A percentile compares a stretch with the other conserved stretches of the same genome.
Conservation (phyloP, 139 green algal species). For the Pseudopediastrum boryanum region DNA sequence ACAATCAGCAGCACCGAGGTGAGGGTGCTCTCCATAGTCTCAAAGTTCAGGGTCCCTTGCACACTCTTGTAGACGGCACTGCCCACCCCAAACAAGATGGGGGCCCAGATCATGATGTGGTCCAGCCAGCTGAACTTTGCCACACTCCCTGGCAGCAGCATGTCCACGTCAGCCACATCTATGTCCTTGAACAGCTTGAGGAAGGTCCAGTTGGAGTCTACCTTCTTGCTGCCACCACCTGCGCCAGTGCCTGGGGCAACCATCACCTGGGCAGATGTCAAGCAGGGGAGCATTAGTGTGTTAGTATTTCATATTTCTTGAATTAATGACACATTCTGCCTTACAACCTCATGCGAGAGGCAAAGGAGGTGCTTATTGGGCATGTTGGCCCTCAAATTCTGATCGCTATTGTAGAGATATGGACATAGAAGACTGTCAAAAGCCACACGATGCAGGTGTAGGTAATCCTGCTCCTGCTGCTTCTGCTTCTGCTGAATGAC, state of each 20-base stretch:
- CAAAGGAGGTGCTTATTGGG: too few species aligned
- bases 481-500: too few species aligned
- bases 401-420: too few species aligned
- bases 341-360: too few species aligned
- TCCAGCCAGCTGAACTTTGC: conserved; percentile 51
- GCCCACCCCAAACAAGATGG: conserved; percentile 40
- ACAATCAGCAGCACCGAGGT: conserved; percentile 43
- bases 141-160: conserved; percentile 48
- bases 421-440: too few species aligned
- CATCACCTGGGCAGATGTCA: background rate
- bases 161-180: conserved; percentile 43
- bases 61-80: conserved; percentile 39
- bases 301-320: too few species aligned
- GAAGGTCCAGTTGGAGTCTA: background rate
- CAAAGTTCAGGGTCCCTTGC: conserved; percentile 45
- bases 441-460: too few species aligned
- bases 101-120: conserved; percentile 40
- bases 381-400: too few species aligned
- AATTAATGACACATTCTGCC: too few species aligned
- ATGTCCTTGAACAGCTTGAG: conserved; percentile 36
- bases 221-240: background rate
- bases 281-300: too few species aligned
- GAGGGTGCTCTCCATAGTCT: conserved; percentile 9
- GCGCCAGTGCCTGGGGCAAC: background rate
- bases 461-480: too few species aligned